Percentiles rank a stretch among this genome's conserved stretches.
Evolutionary conservation across 352 stramenopile species (phyloP).

Genomic region (Halophytophthora polymorphica): DNA sequence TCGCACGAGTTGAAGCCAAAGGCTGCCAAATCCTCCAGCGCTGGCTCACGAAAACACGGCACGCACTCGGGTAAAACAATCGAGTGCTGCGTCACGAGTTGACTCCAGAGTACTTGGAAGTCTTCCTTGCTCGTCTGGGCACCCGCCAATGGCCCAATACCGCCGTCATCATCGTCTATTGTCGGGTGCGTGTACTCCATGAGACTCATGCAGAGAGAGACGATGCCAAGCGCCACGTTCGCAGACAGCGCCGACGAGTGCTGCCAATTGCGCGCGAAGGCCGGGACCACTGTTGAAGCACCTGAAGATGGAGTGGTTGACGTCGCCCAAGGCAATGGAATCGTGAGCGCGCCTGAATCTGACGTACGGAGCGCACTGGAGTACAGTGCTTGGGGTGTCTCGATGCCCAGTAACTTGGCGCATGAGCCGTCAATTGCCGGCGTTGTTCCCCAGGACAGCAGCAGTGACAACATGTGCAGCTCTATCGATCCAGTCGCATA

Average conservation of each 20-base stretch:
- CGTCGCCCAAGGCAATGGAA: conserved; percentile 63
- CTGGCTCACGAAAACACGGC: conserved; percentile 60
- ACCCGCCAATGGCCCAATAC: too few relatives aligned
- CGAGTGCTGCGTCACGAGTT: conserved; percentile 83
- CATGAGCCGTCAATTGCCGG: conserved; percentile 69
- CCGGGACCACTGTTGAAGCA: conserved; percentile 6
- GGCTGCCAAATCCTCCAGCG: conserved; percentile 65
- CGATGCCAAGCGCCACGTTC: conserved; percentile 61
- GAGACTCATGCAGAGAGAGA: conserved; percentile 77
- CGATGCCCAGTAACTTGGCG: conserved; percentile 47
- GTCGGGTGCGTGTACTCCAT: conserved; percentile 78
- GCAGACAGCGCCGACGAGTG: conserved; percentile 69
- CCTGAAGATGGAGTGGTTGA: neutral
- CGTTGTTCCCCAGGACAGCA: conserved; percentile 73
- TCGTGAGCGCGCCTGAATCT: conserved; percentile 53
- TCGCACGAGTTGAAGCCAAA: conserved; percentile 78
- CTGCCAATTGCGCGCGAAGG: conserved; percentile 67
- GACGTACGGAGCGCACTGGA: conserved; percentile 66
- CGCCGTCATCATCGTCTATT: conserved; percentile 6
- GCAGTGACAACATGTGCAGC: conserved; percentile 61
- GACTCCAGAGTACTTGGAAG: conserved; percentile 85
- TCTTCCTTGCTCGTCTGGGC: conserved; percentile 70
- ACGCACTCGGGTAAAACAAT: conserved; percentile 77
- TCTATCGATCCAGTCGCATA: conserved; percentile 74
- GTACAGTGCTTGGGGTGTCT: conserved; percentile 47